Base-by-base conservation (phyloP, 2,329 filamentous ascomycete genomes). In the Aspergillus novofumigatus region DNA sequence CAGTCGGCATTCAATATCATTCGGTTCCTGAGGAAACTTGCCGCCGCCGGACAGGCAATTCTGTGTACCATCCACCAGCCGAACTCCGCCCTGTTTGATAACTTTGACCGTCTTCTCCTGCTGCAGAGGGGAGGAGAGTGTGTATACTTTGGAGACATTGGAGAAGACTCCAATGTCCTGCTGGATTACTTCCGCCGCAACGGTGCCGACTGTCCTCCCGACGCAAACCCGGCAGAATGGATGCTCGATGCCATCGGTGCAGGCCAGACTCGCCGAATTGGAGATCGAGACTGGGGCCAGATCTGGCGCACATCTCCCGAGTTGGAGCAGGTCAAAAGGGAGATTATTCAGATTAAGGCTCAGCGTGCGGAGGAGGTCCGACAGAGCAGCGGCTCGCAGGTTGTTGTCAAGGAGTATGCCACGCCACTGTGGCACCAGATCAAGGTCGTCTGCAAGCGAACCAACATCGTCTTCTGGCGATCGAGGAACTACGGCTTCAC, bases 401-500 rank as follows among this genome's bases (percentile, higher is more conserved):
- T 81, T 0, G 74, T 83, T 4, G 84, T 92, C 62, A 86, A 83
- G 65, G 91, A 96, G 73, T 96, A 89, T 66, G 92, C 92, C 0
- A 92, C 91, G 0, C 90, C 92, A 0, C 74, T 92, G 8, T 78
- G 77, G 75, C 89, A 92, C 71, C 92, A 96, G 78, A 83, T 95
- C 72, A 87, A 85, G 73, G 75, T 89, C 2, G 91, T 96, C 29
- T 82, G 86, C 64, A 80, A 77, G 57, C 86, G 92, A 56, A 91
- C 87, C 62, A 89, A 91, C 71, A 78, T 91, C 3, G 83, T 89
- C 0, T 93, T 90, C 78, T 96, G 90, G 90, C 83, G 92, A 45
- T 90, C 88, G 1, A 90, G 90, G 38, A 92, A 95, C 77, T 96
- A 96, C 71, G 86, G 91, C 53, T 94, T 95, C 73, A 95, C 91